Conservation (phyloP, 768 basidiomycete species). For the Pleurotus tuber-regium region DNA sequence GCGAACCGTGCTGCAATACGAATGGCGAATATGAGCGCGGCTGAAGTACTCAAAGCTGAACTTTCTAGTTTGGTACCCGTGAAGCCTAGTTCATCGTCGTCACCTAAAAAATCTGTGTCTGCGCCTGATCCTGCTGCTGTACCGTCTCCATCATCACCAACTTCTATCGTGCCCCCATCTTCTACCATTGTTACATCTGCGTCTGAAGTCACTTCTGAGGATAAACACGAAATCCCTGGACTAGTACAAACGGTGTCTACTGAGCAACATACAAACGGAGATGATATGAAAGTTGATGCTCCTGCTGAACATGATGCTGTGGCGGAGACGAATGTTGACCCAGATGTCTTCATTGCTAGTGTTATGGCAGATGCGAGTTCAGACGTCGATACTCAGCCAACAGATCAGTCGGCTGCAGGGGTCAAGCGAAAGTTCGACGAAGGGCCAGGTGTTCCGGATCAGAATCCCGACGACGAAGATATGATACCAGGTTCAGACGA, state of each 20-base stretch:
- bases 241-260: neutral
- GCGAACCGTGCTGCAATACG: conserved; percentile 88
- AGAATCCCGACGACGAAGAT: conserved; percentile 44
- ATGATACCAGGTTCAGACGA: conserved; percentile 51
- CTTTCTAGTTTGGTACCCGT: conserved; percentile 57
- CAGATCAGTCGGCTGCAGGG: conserved; percentile 22
- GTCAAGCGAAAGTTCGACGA: conserved; percentile 51
- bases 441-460: conserved; percentile 34
- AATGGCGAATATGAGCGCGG: conserved; percentile 96
- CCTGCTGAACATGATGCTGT: conserved; percentile 20
- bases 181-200: neutral
- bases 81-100: conserved; percentile 38
- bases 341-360: conserved; percentile 11
- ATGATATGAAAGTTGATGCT: conserved; percentile 12
- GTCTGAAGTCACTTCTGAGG: neutral
- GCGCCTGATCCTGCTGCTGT: conserved; percentile 19
- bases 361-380: conserved; percentile 10
- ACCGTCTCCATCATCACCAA: conserved; percentile 9
- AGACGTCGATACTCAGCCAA: conserved; percentile 25
- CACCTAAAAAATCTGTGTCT: conserved; percentile 31
- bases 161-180: conserved; percentile 6
- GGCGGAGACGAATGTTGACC: conserved; percentile 28
- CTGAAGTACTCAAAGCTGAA: conserved; percentile 91
- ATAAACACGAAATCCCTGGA: conserved; percentile 4
- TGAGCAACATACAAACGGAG: conserved; percentile 2